These are phyloP conservation scores for Ganoderma meredithae DNA, from an alignment of 1,284 basidiomycete species.

Conservation along the genomic window DNA sequence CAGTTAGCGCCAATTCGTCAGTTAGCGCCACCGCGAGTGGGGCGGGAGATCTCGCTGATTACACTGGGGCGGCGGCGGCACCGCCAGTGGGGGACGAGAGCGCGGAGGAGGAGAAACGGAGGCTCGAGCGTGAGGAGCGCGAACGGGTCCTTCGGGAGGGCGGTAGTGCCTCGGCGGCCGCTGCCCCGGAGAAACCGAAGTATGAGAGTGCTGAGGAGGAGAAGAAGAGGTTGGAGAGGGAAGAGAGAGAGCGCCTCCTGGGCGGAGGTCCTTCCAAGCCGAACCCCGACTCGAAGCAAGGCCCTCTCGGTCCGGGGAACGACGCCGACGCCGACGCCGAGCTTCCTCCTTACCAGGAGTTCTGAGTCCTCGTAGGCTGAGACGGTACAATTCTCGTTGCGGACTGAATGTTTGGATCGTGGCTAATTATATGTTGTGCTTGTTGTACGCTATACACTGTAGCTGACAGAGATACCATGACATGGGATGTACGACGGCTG, in stretches of 20 bases:
- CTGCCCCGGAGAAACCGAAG: constrained; percentile 26
- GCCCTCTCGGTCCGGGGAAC: background rate
- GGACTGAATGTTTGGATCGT: constrained; percentile 12
- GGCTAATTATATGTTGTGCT: background rate
- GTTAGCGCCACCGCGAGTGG: constrained; percentile 14
- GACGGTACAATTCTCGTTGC: background rate
- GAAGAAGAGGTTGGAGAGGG: constrained; percentile 71
- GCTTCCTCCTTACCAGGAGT: constrained; percentile 72
- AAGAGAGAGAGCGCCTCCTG: constrained; percentile 66
- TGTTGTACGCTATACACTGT: background rate
- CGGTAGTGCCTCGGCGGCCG: constrained; percentile 15
- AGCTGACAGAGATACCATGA: background rate
- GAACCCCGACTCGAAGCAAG: constrained; percentile 25
- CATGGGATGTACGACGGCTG: no score
- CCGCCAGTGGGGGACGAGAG: constrained; percentile 37
- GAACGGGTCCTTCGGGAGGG: constrained; percentile 52
- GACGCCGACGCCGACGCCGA: constrained; percentile 53
- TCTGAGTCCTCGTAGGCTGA: constrained; percentile 38
- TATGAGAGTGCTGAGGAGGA: constrained; percentile 68
- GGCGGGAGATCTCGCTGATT: constrained; percentile 13
- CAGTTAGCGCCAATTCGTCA: constrained; percentile 12
- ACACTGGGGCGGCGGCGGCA: background rate
- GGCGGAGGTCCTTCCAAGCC: constrained; percentile 38
- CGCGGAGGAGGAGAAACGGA: constrained; percentile 64
- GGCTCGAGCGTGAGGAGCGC: constrained; percentile 70